Percentiles rank a stretch among this genome's conserved stretches.
phyloP scores from a whole-genome alignment of 2,329 filamentous ascomycete species.

The Didymella pinodella region DNA sequence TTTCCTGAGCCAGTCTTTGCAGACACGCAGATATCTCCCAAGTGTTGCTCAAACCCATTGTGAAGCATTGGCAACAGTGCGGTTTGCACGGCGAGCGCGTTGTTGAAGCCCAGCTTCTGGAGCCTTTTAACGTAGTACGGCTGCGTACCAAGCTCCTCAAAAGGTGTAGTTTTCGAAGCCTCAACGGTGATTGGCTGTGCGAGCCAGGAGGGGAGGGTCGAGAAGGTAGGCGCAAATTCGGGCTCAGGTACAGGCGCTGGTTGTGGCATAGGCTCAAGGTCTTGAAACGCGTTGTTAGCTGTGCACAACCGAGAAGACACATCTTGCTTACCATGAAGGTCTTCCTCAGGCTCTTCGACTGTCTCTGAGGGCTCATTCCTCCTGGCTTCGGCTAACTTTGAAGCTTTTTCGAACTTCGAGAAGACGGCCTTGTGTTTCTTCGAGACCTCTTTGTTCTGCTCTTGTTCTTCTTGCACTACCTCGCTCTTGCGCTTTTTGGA shows the following conservation, averaged over 20 bases:
- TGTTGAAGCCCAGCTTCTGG: conserved; percentile 70
- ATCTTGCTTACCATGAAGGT: conserved; percentile 60
- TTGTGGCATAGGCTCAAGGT: conserved; percentile 82
- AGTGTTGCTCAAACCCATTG: conserved; percentile 65
- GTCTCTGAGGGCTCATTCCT: conserved; percentile 30
- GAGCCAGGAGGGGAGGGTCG: conserved; percentile 83
- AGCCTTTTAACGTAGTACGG: conserved; percentile 68
- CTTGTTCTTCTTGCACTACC: conserved; percentile 32
- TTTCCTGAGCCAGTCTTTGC: conserved; percentile 97
- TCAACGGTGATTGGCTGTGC: conserved; percentile 75
- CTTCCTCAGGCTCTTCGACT: conserved; percentile 51
- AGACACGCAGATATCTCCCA: conserved; percentile 85
- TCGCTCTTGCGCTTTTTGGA: conserved; percentile 48
- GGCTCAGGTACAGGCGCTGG: conserved; percentile 69
- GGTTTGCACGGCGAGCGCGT: conserved; percentile 82
- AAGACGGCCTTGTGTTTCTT: conserved; percentile 53
- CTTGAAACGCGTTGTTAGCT: conserved; percentile 41
- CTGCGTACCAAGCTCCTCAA: conserved; percentile 70
- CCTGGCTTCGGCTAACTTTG: conserved; percentile 39
- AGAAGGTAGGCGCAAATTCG: conserved; percentile 70
- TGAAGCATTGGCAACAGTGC: conserved; percentile 82
- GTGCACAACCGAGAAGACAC: background rate
- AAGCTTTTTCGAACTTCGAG: conserved; percentile 56
- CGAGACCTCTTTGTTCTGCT: conserved; percentile 38
- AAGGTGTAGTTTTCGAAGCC: conserved; percentile 66